These are phyloP conservation scores for Rhodomyrtus psidioides DNA, from an alignment of 441 rosid genomes.

Conservation along the genomic window DNA sequence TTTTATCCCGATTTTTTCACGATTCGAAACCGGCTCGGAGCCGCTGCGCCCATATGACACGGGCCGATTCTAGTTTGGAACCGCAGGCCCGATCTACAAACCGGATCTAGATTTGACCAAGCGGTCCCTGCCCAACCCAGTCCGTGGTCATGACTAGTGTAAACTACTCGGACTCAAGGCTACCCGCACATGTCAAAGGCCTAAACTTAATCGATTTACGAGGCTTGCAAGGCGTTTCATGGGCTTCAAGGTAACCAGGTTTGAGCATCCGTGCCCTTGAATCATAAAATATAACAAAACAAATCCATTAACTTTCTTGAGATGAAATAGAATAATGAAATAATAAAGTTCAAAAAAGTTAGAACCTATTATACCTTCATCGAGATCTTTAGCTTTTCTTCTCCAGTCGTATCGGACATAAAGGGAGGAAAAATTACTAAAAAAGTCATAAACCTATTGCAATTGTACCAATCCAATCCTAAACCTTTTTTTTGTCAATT, in stretches of 20 bases:
- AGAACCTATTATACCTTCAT: background rate
- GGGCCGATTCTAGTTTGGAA: no score
- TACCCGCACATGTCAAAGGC: background rate
- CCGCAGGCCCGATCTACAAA: no score
- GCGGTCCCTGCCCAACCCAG: no score
- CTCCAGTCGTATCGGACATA: background rate
- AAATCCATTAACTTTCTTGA: background rate
- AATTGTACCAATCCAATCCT: no score
- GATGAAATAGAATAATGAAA: background rate
- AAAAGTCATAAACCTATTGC: no score
- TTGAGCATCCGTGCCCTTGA: background rate
- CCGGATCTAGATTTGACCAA: no score
- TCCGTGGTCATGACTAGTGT: background rate
- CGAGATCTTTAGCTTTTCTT: background rate
- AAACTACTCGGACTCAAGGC: background rate
- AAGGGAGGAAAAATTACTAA: background rate
- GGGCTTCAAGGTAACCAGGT: background rate
- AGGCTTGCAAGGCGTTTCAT: background rate
- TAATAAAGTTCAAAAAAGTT: background rate
- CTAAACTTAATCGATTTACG: background rate
- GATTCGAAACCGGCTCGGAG: no score
- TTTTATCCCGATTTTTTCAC: no score
- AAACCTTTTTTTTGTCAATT: no score
- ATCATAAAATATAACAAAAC: background rate
- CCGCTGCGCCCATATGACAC: no score